Conservation (phyloP, 2,329 filamentous ascomycete genomes). For the Colletotrichum euphorbiae region DNA sequence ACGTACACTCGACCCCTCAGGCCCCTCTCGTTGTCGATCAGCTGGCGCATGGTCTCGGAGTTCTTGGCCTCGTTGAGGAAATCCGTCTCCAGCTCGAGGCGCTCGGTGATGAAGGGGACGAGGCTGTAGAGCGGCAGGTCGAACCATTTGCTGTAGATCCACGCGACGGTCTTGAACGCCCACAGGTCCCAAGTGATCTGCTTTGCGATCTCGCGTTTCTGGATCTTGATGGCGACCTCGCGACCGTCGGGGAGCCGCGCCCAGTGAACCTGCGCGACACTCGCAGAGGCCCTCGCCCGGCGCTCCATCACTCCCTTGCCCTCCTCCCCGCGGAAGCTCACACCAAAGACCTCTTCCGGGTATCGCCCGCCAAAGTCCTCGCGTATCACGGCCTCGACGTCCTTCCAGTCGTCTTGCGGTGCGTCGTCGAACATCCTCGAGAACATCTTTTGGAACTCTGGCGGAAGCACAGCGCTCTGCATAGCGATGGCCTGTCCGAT, state of each 20-base stretch:
- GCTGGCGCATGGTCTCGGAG: constrained; percentile 81
- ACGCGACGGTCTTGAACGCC: constrained; percentile 91
- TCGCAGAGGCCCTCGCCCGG: constrained; percentile 79
- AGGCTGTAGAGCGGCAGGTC: constrained; percentile 92
- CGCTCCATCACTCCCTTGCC: constrained; percentile 73
- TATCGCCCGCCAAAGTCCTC: constrained; percentile 89
- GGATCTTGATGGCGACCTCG: constrained; percentile 95
- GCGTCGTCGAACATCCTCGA: constrained; percentile 97
- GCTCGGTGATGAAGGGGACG: constrained; percentile 92
- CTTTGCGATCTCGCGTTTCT: constrained; percentile 92
- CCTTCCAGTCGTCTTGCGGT: constrained; percentile 89
- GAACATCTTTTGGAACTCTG: constrained; percentile 97
- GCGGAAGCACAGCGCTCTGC: constrained; percentile 93
- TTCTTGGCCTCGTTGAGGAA: constrained; percentile 94
- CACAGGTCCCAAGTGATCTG: constrained; percentile 96
- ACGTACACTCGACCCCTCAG: constrained; percentile 88
- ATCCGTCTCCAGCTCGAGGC: constrained; percentile 93
- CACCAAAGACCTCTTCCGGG: constrained; percentile 91
- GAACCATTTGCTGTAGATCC: constrained; percentile 87
- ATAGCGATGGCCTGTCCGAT: constrained; percentile 98
- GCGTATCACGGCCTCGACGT: constrained; percentile 85
- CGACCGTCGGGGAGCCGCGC: constrained; percentile 85
- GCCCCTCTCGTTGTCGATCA: constrained; percentile 80
- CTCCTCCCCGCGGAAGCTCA: constrained; percentile 81
- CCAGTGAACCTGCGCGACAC: constrained; percentile 98